A percentile compares a stretch with the other conserved stretches of the same genome.
Evolutionary conservation across 164 flowering plant species (phyloP).

Genomic region (Aristolochia fimbriata): DNA sequence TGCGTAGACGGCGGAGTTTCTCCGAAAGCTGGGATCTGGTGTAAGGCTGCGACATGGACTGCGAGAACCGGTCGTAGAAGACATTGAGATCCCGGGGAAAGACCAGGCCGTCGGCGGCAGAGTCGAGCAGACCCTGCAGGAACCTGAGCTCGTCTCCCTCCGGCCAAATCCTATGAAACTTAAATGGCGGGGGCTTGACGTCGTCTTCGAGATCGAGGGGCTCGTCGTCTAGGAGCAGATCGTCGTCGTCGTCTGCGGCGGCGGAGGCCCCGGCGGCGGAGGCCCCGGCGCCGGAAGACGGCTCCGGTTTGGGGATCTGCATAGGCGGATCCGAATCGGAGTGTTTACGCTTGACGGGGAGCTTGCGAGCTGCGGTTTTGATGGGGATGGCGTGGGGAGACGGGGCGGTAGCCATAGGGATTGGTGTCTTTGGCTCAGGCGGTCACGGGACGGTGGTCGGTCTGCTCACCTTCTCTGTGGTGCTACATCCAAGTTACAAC

Average conservation of each 20-base stretch:
- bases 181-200: constrained; percentile 32
- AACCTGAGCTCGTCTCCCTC: constrained; percentile 56
- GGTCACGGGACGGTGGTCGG: not conserved
- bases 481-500: no score
- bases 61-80: constrained; percentile 46
- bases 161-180: constrained; percentile 64
- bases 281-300: constrained; percentile 2
- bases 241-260: not conserved
- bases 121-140: constrained; percentile 51
- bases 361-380: constrained; percentile 41
- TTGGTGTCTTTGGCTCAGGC: not conserved
- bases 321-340: constrained; percentile 9
- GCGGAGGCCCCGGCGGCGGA: no score
- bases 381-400: constrained; percentile 15
- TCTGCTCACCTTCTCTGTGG: no score
- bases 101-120: constrained; percentile 20
- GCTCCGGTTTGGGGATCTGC: no score
- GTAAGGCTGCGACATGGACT: constrained; percentile 41
- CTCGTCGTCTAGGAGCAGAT: not conserved
- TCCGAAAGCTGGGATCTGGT: constrained; percentile 61
- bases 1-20: constrained; percentile 52
- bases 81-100: constrained; percentile 46
- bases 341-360: constrained; percentile 55
- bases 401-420: constrained; percentile 25
- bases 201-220: constrained; percentile 4